phyloP scores from a whole-genome alignment of 164 flowering plant genomes.

The Umbilicus rupestris region DNA sequence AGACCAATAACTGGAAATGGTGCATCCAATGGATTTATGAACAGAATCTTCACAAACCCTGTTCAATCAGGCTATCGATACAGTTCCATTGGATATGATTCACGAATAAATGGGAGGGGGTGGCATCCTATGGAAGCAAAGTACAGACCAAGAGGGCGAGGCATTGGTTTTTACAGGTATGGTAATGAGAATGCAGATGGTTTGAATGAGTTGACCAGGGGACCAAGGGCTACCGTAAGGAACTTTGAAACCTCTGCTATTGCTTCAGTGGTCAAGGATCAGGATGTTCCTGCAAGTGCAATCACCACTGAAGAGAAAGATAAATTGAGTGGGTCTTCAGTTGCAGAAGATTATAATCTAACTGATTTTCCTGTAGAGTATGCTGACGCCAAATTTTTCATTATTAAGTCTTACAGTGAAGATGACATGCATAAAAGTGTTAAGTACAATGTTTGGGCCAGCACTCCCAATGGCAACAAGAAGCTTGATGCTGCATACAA shows the following conservation, averaged over 20 bases:
- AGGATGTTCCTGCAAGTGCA: slow-evolving; percentile 16
- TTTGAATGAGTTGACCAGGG: slow-evolving; percentile 61
- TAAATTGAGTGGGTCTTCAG: slow-evolving; percentile 13
- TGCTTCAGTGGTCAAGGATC: slow-evolving; percentile 39
- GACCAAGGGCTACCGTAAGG: slow-evolving; percentile 64
- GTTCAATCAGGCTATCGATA: slow-evolving; percentile 23
- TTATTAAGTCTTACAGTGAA: slow-evolving; percentile 45
- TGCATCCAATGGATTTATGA: slow-evolving; percentile 27
- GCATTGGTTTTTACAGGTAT: slow-evolving; percentile 15
- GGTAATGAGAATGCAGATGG: slow-evolving; percentile 27
- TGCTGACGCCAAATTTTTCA: slow-evolving; percentile 32
- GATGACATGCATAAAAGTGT: slow-evolving; percentile 50
- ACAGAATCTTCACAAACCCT: slow-evolving; percentile 33
- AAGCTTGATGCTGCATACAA: slow-evolving; percentile 25
- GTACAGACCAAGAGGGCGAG: slow-evolving; percentile 32
- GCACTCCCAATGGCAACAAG: slow-evolving; percentile 44
- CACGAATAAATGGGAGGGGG: slow-evolving; percentile 34
- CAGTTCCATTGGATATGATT: slow-evolving; percentile 32
- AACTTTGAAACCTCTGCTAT: slow-evolving; percentile 35
- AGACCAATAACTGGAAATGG: slow-evolving; percentile 19
- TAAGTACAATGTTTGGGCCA: slow-evolving; percentile 40
- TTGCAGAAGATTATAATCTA: slow-evolving; percentile 22
- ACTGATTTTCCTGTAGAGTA: slow-evolving; percentile 26
- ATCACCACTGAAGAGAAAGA: slow-evolving; percentile 14
- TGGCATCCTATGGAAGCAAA: slow-evolving; percentile 41